A percentile compares a stretch with the other conserved stretches of the same genome.
phyloP scores from a whole-genome alignment of 1,284 basidiomycete genomes.

The Testicularia cyperi region DNA sequence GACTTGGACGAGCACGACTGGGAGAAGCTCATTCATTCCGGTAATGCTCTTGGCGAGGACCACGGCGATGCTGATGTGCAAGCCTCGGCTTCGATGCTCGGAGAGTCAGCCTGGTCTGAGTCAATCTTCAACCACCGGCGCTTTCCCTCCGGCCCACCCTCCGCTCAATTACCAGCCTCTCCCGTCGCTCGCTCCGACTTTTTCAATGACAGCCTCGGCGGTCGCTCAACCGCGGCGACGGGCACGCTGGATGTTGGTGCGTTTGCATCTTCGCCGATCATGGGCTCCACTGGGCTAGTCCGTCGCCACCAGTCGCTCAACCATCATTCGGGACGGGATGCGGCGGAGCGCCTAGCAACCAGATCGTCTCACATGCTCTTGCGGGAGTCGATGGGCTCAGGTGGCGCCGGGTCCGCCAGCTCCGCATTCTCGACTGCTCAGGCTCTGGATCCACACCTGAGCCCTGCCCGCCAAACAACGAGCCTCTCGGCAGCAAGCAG shows the following conservation, averaged over 20 bases:
- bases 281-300: conserved; percentile 13
- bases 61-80: background rate
- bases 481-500: conserved; percentile 26
- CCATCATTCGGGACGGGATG: conserved; percentile 24
- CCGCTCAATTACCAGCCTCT: conserved; percentile 17
- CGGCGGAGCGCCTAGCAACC: conserved; percentile 20
- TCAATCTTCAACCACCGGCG: conserved; percentile 6
- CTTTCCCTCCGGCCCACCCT: conserved; percentile 8
- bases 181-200: conserved; percentile 15
- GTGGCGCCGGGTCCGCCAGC: conserved; percentile 3
- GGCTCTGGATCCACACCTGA: conserved; percentile 18
- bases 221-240: conserved; percentile 9
- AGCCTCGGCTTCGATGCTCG: background rate
- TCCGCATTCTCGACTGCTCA: too few relatives aligned
- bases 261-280: conserved; percentile 12
- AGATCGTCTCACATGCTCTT: conserved; percentile 17
- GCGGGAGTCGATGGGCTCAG: too few relatives aligned
- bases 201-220: conserved; percentile 4
- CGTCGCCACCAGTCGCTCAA: conserved; percentile 52
- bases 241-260: conserved; percentile 16
- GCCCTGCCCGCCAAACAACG: conserved; percentile 18
- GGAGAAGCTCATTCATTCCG: conserved; percentile 46
- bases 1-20: conserved; percentile 50
- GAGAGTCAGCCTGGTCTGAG: conserved; percentile 4
- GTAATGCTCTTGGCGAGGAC: conserved; percentile 27